Evolutionary conservation across 257 asterid species (phyloP).

Genomic region (Plantago ovata): DNA sequence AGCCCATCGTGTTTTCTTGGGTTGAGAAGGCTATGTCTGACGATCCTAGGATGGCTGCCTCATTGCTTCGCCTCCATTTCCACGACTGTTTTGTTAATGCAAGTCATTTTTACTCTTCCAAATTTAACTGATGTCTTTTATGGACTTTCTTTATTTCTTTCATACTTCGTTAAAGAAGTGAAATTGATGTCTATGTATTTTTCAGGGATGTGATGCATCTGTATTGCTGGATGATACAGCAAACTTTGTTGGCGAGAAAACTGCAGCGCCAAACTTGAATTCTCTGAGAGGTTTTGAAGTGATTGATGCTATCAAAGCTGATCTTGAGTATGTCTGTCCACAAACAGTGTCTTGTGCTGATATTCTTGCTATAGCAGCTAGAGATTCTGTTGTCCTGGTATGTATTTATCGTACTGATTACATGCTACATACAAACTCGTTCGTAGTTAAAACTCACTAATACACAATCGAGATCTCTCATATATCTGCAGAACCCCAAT

Average conservation of each 20-base stretch:
- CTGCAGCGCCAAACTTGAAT: slow-evolving; percentile 70
- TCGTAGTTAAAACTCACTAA: too few species aligned
- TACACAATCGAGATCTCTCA: too few species aligned
- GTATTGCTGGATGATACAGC: slow-evolving; percentile 65
- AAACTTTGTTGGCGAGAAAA: slow-evolving; percentile 59
- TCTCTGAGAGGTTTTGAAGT: slow-evolving; percentile 83
- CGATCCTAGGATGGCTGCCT: slow-evolving; percentile 89
- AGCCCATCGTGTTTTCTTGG: slow-evolving; percentile 70
- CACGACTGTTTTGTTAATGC: slow-evolving; percentile 91
- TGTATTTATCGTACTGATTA: not conserved
- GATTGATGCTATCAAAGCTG: slow-evolving; percentile 70
- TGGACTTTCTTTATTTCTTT: not conserved
- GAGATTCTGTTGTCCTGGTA: slow-evolving; percentile 82
- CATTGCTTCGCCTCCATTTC: slow-evolving; percentile 88
- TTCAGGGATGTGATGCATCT: slow-evolving; percentile 90
- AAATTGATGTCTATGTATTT: not conserved
- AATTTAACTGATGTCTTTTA: not conserved
- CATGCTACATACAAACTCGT: too few species aligned
- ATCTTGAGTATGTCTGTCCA: slow-evolving; percentile 61
- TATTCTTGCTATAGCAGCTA: slow-evolving; percentile 72
- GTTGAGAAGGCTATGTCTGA: slow-evolving; percentile 60
- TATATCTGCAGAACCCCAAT: too few species aligned
- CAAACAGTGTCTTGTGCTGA: slow-evolving; percentile 83
- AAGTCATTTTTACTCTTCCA: slow-evolving; percentile 22
- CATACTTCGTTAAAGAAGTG: too few species aligned